These are phyloP conservation scores for Nothopassalora personata DNA, from an alignment of 2,329 filamentous ascomycete genomes.

Conservation along the genomic window DNA sequence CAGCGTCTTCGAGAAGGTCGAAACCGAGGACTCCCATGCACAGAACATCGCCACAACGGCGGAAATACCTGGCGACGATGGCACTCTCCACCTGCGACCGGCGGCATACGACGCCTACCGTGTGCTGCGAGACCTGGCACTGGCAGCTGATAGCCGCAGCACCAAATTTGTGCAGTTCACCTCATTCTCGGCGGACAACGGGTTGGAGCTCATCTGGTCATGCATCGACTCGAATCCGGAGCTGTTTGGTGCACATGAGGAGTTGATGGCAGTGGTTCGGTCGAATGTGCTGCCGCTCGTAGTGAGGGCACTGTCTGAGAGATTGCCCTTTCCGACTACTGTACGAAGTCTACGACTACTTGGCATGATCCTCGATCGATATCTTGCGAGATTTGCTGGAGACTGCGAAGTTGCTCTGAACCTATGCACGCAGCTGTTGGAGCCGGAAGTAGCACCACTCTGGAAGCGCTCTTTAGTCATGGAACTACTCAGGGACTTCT, in stretches of 20 bases:
- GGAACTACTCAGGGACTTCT: constrained; percentile 83
- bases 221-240: constrained; percentile 79
- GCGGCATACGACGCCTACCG: constrained; percentile 82
- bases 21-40: constrained; percentile 66
- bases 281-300: constrained; percentile 76
- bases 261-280: constrained; percentile 74
- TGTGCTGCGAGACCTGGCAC: constrained; percentile 84
- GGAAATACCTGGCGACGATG: constrained; percentile 63
- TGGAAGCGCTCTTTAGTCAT: constrained; percentile 91
- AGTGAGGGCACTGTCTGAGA: constrained; percentile 70
- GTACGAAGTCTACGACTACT: constrained; percentile 78
- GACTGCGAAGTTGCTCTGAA: constrained; percentile 81
- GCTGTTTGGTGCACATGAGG: constrained; percentile 72
- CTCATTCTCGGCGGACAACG: constrained; percentile 72
- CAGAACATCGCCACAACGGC: constrained; percentile 54
- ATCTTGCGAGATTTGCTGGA: constrained; percentile 66
- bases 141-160: constrained; percentile 77
- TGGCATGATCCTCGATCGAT: constrained; percentile 71
- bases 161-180: constrained; percentile 77
- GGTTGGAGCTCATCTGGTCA: constrained; percentile 86
- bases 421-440: constrained; percentile 76
- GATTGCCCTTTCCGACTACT: constrained; percentile 72
- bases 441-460: constrained; percentile 67
- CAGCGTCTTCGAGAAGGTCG: constrained; percentile 87
- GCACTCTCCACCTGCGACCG: constrained; percentile 60